Conservation (phyloP, 75 land plant genomes). For the Pinus albicaulis region DNA sequence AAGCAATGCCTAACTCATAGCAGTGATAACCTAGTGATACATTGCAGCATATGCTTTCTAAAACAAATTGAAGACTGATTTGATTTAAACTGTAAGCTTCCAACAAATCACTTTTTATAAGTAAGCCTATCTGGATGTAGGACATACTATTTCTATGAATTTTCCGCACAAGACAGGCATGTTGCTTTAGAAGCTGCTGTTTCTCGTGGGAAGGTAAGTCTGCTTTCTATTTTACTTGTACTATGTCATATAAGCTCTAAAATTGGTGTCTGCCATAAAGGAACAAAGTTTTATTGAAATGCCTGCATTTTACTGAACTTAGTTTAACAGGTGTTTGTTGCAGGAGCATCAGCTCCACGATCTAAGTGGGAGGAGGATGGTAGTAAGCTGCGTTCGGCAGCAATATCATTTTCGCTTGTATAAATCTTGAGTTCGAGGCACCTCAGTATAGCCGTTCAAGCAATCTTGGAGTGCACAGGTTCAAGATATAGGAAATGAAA, state of each 20-base stretch:
- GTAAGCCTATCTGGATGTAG: conserved; percentile 13
- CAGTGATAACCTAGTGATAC: no score
- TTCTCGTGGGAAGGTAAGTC: conserved; percentile 52
- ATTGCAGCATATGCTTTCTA: no score
- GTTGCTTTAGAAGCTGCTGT: conserved; percentile 59
- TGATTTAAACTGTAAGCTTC: no score
- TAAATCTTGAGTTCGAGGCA: conserved; percentile 1
- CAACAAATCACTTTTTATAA: no score
- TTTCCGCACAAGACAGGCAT: conserved; percentile 50
- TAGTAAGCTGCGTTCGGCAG: conserved; percentile 66
- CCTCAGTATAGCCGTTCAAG: no score
- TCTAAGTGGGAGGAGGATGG: conserved; percentile 66
- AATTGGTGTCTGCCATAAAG: background rate
- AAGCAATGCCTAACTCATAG: no score
- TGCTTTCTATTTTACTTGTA: background rate
- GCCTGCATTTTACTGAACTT: background rate
- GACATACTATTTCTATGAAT: conserved; percentile 78
- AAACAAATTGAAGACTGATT: no score
- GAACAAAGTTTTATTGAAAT: background rate
- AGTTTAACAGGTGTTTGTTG: conserved; percentile 45
- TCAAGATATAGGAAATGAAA: no score
- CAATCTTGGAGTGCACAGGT: no score
- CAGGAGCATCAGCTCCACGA: conserved; percentile 67
- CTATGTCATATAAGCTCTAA: background rate
- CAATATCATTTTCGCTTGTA: conserved; percentile 54